These are phyloP conservation scores for Blastobotrys arbuscula DNA, from an alignment of 1,139 yeast species.

Conservation along the genomic window DNA sequence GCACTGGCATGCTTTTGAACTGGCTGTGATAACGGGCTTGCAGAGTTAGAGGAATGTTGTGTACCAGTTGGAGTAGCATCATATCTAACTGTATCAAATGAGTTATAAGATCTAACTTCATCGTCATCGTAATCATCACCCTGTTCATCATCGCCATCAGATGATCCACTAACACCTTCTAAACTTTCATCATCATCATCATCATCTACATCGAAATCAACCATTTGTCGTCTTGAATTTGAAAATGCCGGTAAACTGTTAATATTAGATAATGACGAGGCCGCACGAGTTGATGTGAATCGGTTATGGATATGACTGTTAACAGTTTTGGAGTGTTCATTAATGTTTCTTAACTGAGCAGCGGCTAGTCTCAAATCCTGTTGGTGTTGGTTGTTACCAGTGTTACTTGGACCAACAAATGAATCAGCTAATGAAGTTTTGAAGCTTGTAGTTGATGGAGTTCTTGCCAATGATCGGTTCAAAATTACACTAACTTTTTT, in stretches of 20 bases:
- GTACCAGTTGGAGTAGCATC: constrained; percentile 6
- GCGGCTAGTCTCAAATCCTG: constrained; percentile 3
- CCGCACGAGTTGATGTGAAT: not conserved
- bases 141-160: constrained; percentile 10
- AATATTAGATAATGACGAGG: not conserved
- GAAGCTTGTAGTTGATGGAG: constrained; percentile 72
- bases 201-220: constrained; percentile 15
- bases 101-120: constrained; percentile 8
- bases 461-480: constrained; percentile 67
- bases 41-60: constrained; percentile 4
- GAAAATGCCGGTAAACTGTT: not conserved
- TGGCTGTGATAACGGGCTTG: constrained; percentile 1
- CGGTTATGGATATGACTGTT: not conserved
- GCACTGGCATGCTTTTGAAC: not conserved
- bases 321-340: not conserved
- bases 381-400: not conserved
- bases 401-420: constrained; percentile 20
- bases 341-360: constrained; percentile 1
- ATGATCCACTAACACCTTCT: constrained; percentile 10
- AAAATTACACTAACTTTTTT: constrained; percentile 71
- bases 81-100: constrained; percentile 14
- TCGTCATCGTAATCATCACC: constrained; percentile 4
- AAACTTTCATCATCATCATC: constrained; percentile 8
- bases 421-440: constrained; percentile 56
- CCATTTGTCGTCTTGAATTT: constrained; percentile 17